phyloP scores from a whole-genome alignment of 352 stramenopile genomes.

The Albugo candida region DNA sequence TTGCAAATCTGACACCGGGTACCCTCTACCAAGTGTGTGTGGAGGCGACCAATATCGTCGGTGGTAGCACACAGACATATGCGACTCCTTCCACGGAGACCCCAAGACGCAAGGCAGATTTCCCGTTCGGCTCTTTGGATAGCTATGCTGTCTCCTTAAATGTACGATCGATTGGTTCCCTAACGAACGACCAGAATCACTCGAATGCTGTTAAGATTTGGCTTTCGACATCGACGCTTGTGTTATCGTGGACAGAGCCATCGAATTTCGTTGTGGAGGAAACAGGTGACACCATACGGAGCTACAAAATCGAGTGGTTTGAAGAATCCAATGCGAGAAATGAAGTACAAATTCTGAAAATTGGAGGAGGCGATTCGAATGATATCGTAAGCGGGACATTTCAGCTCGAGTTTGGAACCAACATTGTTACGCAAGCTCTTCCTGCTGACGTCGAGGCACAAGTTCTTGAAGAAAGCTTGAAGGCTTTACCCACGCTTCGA shows the following conservation, averaged over 20 bases:
- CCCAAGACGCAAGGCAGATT: slow-evolving; percentile 23
- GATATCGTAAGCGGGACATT: slow-evolving; percentile 54
- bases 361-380: slow-evolving; percentile 16
- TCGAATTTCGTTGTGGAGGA: slow-evolving; percentile 15
- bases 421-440: slow-evolving; percentile 25
- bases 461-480: slow-evolving; percentile 41
- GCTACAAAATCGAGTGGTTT: slow-evolving; percentile 64
- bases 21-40: slow-evolving; percentile 30
- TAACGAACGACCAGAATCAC: too few relatives aligned
- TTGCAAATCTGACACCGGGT: slow-evolving; percentile 21
- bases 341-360: slow-evolving; percentile 56
- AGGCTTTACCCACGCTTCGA: slow-evolving; percentile 29
- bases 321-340: slow-evolving; percentile 16
- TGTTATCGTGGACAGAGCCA: neutral
- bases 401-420: slow-evolving; percentile 31
- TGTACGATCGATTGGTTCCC: too few relatives aligned
- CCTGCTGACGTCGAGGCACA: slow-evolving; percentile 28
- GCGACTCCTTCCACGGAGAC: slow-evolving; percentile 31
- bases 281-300: slow-evolving; percentile 29
- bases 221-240: slow-evolving; percentile 23
- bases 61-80: slow-evolving; percentile 14
- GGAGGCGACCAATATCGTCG: slow-evolving; percentile 59
- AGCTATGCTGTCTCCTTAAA: too few relatives aligned
- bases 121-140: slow-evolving; percentile 13
- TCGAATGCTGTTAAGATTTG: slow-evolving; percentile 23